Evolutionary conservation across 305 asterid genomes (phyloP), one percentile per base, ranked within the genome.

Genomic region (Euphrasia arctica): DNA sequence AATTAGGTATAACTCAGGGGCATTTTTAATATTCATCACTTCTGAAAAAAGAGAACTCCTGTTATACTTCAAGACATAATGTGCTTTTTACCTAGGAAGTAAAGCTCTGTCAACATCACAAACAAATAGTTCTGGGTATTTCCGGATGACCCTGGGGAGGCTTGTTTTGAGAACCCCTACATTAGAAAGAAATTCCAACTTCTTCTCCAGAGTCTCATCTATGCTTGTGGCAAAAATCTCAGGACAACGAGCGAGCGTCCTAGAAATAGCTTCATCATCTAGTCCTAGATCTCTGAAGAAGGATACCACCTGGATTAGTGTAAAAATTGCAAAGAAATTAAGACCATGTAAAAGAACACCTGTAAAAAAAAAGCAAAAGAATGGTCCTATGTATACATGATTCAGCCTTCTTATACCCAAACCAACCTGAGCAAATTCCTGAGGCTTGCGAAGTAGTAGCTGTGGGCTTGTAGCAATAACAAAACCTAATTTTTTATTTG

Each of bases 391-490:
- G 14, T 10, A 45, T 45, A 11, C n/a, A n/a, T n/a, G n/a, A n/a
- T 65, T 65, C 6, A 65, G 29, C 2, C 8, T 3, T 27, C 41
- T 34, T 48, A 47, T 63, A 54, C 60, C 66, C 43, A 64, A 70
- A 67, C 83, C 69, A 74, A 88, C 98, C 96, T 83, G 88, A 65
- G 51, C 56, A 74, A 91, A 79, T 67, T 91, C 96, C 75, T 74
- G 88, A 78, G 95, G 94, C 78, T 77, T 84, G 74, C 82, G 85
- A 51, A 82, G 83, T 65, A 91, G 81, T 32, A 91, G 81, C 68
- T 87, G 95, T 11, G 98, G 98, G 67, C 95, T 89, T 70, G 78
- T 78, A 36, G 88, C 84, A 66, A 91, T 77, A 71, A 91, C 80
- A 60, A 71, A 75, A 45, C 98, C 97, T 66, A 89, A 74, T 79